phyloP scores from a whole-genome alignment of 305 asterid genomes.

The Rubia balearica region DNA sequence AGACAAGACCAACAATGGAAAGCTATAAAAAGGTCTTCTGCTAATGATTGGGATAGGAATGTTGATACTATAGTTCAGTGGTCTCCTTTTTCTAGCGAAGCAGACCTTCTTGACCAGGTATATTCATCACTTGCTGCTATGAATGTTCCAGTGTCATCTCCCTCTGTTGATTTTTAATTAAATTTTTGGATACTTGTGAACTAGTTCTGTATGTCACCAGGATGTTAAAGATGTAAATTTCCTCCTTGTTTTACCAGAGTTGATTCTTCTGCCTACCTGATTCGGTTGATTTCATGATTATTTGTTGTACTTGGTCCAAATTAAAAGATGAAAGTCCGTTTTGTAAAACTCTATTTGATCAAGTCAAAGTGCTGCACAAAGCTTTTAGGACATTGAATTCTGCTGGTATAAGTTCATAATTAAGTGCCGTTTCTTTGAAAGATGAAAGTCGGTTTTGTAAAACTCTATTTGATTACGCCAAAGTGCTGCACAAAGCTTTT shows the following conservation, averaged over 20 bases:
- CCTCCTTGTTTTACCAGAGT: not conserved
- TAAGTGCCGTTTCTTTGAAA: not conserved
- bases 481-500: not conserved
- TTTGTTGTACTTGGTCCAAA: not conserved
- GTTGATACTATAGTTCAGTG: constrained; percentile 70
- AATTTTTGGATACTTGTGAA: not conserved
- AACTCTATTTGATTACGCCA: not conserved
- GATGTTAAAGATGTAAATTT: not conserved
- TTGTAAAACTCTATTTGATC: not conserved
- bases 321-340: not conserved
- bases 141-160: not conserved
- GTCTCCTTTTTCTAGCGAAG: constrained; percentile 89
- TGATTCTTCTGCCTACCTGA: not conserved
- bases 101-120: constrained; percentile 81
- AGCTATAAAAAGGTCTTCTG: constrained; percentile 48
- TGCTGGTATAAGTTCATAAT: not conserved
- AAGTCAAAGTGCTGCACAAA: not conserved
- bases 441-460: not conserved
- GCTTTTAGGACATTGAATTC: not conserved
- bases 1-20: constrained; percentile 51
- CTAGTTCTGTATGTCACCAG: not conserved
- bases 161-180: not conserved
- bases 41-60: constrained; percentile 61
- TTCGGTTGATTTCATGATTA: not conserved
- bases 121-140: constrained; percentile 10